These are phyloP conservation scores for Cercospora sp. DNA, from an alignment of 2,329 filamentous ascomycete species.

Conservation along the genomic window DNA sequence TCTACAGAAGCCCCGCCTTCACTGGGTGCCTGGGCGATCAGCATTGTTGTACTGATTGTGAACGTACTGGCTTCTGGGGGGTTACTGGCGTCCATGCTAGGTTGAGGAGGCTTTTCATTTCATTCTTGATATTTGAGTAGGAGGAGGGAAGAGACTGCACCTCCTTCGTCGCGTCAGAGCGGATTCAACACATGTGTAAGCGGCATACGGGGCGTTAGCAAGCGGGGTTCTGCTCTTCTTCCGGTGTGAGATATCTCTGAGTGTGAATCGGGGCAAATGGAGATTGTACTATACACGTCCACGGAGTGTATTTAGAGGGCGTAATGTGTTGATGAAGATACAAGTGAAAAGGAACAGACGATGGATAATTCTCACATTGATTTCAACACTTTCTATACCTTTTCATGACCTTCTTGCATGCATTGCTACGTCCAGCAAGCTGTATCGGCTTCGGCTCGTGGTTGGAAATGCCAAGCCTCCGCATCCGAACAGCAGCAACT, in stretches of 20 bases:
- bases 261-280: not conserved
- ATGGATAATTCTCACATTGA: not conserved
- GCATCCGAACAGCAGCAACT: not conserved
- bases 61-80: conserved; percentile 55
- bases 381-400: not conserved
- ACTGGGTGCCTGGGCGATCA: conserved; percentile 47
- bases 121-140: not conserved
- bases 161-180: not conserved
- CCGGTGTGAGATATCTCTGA: not conserved
- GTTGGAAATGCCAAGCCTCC: not conserved
- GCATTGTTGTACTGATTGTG: conserved; percentile 47
- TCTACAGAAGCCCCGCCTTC: conserved; percentile 33
- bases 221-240: not conserved
- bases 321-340: not conserved
- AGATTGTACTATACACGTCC: not conserved
- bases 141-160: not conserved
- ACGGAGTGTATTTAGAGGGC: not conserved
- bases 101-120: conserved; percentile 9
- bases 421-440: not conserved
- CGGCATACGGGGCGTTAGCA: not conserved
- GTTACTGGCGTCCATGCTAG: conserved; percentile 54
- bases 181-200: not conserved
- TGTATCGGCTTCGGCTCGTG: not conserved
- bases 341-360: not conserved
- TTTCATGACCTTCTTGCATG: not conserved